A percentile compares a stretch with the other conserved stretches of the same genome.
These are phyloP conservation scores for Penicillium sp. DNA, from an alignment of 2,329 filamentous ascomycete species.

Conservation along the genomic window DNA sequence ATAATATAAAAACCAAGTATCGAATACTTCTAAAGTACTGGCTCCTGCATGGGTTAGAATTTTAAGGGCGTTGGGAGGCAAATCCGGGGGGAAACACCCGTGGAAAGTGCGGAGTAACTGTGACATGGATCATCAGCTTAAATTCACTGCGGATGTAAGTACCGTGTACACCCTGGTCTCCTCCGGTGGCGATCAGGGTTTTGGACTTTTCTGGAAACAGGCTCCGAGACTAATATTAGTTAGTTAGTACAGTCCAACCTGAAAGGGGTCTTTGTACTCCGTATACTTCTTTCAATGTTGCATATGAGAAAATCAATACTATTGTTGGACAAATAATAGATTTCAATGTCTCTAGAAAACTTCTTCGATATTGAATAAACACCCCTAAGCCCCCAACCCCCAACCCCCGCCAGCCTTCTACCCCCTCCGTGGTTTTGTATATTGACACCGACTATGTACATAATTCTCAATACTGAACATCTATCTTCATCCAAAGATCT, in stretches of 20 bases:
- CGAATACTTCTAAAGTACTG: conserved; percentile 3
- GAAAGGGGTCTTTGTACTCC: not conserved
- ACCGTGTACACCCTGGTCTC: conserved; percentile 12
- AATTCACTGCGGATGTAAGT: conserved; percentile 7
- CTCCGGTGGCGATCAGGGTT: not conserved
- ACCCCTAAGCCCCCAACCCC: too few species aligned
- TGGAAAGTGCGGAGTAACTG: conserved; percentile 18
- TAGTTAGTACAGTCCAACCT: too few species aligned
- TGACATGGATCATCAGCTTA: conserved; percentile 13
- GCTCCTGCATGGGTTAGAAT: conserved; percentile 5
- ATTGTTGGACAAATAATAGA: not conserved
- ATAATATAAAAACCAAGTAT: not conserved
- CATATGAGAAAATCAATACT: not conserved
- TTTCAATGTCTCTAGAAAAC: not conserved
- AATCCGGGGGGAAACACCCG: conserved; percentile 12
- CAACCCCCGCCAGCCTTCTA: not conserved
- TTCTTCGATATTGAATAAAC: not conserved
- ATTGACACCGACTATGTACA: not conserved
- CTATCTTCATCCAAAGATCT: conserved; percentile 30
- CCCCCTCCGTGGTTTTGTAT: not conserved
- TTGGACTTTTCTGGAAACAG: not conserved
- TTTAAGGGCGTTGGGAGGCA: conserved; percentile 18
- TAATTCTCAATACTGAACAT: not conserved
- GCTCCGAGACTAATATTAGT: not conserved
- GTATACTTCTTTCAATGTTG: not conserved